Evolutionary conservation across 2,329 filamentous ascomycete genomes (phyloP).

Genomic region (Curvularia hawaiiensis): DNA sequence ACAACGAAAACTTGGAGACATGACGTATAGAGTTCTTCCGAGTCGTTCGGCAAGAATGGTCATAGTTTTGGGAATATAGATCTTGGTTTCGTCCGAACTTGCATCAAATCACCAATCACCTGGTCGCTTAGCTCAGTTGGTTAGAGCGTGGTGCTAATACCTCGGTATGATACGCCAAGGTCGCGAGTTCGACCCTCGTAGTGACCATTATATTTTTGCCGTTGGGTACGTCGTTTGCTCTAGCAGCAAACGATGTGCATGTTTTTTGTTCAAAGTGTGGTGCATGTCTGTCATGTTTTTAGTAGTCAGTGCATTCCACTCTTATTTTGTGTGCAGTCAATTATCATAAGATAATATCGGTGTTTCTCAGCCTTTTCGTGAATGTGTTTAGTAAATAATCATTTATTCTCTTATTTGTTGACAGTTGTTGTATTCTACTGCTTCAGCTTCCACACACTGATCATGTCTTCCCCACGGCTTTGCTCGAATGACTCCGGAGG

Average conservation of each 20-base stretch:
- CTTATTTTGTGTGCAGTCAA: neutral
- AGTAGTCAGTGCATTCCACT: too few species aligned
- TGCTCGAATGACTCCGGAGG: conserved; percentile 25
- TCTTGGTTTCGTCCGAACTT: neutral
- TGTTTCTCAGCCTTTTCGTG: neutral
- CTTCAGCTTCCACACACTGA: conserved; percentile 25
- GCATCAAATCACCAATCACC: conserved; percentile 23
- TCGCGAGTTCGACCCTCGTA: conserved; percentile 25
- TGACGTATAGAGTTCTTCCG: too few species aligned
- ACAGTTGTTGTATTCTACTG: neutral
- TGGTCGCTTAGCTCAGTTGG: conserved; percentile 15
- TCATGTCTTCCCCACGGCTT: conserved; percentile 21
- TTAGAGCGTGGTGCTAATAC: conserved; percentile 6
- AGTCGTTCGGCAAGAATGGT: neutral
- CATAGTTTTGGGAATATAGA: neutral
- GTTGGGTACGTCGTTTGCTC: neutral
- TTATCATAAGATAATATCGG: neutral
- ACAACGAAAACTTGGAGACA: neutral
- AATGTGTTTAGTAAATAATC: neutral
- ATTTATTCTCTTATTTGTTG: neutral
- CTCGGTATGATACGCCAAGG: conserved; percentile 3
- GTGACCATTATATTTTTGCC: conserved; percentile 21
- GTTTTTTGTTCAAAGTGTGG: neutral
- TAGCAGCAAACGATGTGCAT: neutral
- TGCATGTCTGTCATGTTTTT: neutral